Percentiles rank a stretch among this genome's conserved stretches.
phyloP scores from a whole-genome alignment of 2,329 filamentous ascomycete species.

The Apiospora sp. region DNA sequence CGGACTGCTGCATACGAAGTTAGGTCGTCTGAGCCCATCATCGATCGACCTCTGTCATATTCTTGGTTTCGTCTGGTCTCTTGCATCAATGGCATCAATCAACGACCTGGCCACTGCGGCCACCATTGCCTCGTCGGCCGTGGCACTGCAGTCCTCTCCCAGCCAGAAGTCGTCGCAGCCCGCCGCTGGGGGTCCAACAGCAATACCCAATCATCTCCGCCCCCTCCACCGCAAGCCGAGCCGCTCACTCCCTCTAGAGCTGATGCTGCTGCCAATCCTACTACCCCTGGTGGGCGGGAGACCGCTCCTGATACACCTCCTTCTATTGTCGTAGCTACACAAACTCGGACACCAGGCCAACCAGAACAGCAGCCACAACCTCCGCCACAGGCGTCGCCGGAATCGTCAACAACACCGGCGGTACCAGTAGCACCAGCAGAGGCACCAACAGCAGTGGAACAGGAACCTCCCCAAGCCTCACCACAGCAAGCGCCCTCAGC shows the following conservation, averaged over 20 bases:
- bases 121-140: constrained; percentile 51
- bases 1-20: constrained; percentile 11
- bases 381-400: background rate
- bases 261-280: background rate
- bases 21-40: constrained; percentile 3
- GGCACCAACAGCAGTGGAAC: constrained; percentile 1
- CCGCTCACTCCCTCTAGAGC: background rate
- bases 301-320: constrained; percentile 21
- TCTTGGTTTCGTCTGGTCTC: background rate
- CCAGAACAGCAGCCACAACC: constrained; percentile 20
- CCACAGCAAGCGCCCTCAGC: constrained; percentile 24
- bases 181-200: constrained; percentile 6
- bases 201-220: constrained; percentile 15
- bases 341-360: constrained; percentile 4
- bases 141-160: constrained; percentile 35
- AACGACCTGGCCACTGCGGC: constrained; percentile 59
- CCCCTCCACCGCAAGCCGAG: background rate
- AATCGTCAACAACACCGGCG: constrained; percentile 2
- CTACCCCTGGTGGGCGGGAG: background rate
- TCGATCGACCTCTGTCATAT: background rate
- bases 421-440: constrained; percentile 16
- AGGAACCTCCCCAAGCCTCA: constrained; percentile 22
- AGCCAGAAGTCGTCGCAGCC: constrained; percentile 31
- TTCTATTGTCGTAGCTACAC: background rate
- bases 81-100: constrained; percentile 52